Percentiles rank a stretch among this genome's conserved stretches.
These are phyloP conservation scores for Melaleuca quinquenervia DNA, from an alignment of 345 rosid genomes.

Conservation along the genomic window DNA sequence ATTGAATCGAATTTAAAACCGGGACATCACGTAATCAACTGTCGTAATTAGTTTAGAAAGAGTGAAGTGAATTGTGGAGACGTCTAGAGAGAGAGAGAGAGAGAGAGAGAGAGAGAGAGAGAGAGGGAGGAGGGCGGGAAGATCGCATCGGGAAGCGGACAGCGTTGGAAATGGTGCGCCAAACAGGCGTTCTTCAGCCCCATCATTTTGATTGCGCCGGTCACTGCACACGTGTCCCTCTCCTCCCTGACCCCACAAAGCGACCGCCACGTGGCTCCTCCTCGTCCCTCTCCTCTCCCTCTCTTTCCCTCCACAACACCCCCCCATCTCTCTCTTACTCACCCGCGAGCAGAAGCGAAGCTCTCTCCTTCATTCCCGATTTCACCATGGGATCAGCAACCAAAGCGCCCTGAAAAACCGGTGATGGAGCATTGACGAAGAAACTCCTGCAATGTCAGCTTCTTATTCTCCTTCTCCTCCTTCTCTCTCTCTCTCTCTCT, in stretches of 20 bases:
- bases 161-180: neutral
- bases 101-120: neutral
- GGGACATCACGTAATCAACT: neutral
- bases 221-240: neutral
- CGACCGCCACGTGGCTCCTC: neutral
- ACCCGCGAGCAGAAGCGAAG: too few relatives aligned
- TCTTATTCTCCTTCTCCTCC: neutral
- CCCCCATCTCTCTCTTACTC: too few relatives aligned
- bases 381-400: neutral
- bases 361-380: neutral
- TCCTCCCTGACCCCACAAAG: neutral
- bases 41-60: neutral
- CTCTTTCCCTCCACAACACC: neutral
- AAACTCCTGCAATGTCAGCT: neutral
- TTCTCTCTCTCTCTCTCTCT: neutral
- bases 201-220: neutral
- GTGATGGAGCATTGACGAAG: neutral
- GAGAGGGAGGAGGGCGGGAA: neutral
- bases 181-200: neutral
- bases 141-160: slow-evolving; percentile 71
- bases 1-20: neutral
- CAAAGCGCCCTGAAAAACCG: neutral
- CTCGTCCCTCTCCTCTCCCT: neutral
- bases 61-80: neutral
- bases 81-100: neutral